A percentile compares a stretch with the other conserved stretches of the same genome.
These are phyloP conservation scores for Penicillium sp. DNA, from an alignment of 2,329 filamentous ascomycete species.

Conservation along the genomic window DNA sequence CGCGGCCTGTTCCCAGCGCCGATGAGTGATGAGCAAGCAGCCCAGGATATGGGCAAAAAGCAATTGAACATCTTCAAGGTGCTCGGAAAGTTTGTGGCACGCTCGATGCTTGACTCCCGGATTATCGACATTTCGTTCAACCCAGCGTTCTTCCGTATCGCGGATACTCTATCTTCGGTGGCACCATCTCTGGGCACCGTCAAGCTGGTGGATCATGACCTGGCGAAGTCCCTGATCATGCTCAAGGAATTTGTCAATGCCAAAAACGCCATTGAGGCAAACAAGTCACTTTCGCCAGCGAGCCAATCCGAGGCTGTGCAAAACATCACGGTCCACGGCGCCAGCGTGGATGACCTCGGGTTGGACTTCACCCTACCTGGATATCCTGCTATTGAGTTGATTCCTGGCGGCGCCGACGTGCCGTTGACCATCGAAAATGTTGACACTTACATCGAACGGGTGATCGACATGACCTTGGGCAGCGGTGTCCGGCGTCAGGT, in stretches of 20 bases:
- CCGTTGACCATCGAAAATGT: constrained; percentile 87
- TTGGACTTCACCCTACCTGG: constrained; percentile 95
- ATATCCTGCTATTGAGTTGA: constrained; percentile 80
- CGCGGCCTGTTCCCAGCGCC: constrained; percentile 89
- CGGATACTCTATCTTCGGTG: constrained; percentile 65
- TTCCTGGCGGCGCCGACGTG: constrained; percentile 69
- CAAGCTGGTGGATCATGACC: constrained; percentile 79
- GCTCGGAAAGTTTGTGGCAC: constrained; percentile 93
- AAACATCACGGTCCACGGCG: constrained; percentile 70
- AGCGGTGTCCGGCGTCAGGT: constrained; percentile 83
- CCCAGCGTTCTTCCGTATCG: constrained; percentile 94
- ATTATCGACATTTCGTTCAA: constrained; percentile 99
- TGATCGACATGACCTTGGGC: constrained; percentile 89
- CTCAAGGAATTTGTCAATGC: constrained; percentile 82
- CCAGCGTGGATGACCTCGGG: constrained; percentile 78
- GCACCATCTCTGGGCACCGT: constrained; percentile 84
- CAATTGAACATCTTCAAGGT: constrained; percentile 86
- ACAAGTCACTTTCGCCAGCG: constrained; percentile 61
- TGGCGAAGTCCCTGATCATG: constrained; percentile 80
- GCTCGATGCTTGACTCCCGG: constrained; percentile 95
- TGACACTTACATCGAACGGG: constrained; percentile 79
- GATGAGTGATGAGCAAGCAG: constrained; percentile 73
- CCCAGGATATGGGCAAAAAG: constrained; percentile 76
- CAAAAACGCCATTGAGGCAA: constrained; percentile 78
- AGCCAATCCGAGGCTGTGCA: constrained; percentile 71